A percentile compares a stretch with the other conserved stretches of the same genome.
These are phyloP conservation scores for Ilex asprella DNA, from an alignment of 257 asterid genomes.

Conservation along the genomic window DNA sequence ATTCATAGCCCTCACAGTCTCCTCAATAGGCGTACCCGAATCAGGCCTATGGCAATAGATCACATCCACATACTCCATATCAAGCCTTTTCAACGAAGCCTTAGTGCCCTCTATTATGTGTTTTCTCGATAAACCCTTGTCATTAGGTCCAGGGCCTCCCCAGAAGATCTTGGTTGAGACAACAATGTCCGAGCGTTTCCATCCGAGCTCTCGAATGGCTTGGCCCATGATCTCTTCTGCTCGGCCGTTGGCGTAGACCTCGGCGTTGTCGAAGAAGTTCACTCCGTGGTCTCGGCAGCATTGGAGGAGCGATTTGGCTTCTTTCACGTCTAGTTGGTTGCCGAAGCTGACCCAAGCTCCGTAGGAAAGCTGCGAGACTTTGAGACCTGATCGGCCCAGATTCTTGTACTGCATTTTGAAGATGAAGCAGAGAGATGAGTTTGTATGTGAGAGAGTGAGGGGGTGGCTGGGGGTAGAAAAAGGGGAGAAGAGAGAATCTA, in stretches of 20 bases:
- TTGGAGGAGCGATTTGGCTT: constrained; percentile 86
- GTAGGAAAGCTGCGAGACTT: constrained; percentile 81
- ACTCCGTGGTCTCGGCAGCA: constrained; percentile 92
- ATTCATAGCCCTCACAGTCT: constrained; percentile 95
- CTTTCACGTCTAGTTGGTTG: constrained; percentile 91
- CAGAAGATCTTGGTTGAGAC: constrained; percentile 94
- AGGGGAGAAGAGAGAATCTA: too few species aligned
- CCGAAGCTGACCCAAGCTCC: constrained; percentile 99
- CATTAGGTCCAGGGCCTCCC: constrained; percentile 98
- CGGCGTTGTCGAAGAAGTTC: constrained; percentile 94
- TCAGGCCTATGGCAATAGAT: constrained; percentile 88
- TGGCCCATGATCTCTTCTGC: constrained; percentile 99
- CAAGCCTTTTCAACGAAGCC: constrained; percentile 66
- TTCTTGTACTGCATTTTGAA: constrained; percentile 74
- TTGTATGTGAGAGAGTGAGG: too few species aligned
- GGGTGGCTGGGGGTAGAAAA: too few species aligned
- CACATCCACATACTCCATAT: constrained; percentile 88
- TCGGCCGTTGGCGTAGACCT: constrained; percentile 95
- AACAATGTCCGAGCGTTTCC: constrained; percentile 89
- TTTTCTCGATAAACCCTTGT: constrained; percentile 87
- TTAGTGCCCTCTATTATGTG: constrained; percentile 85
- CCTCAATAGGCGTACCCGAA: constrained; percentile 74
- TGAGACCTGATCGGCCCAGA: constrained; percentile 91
- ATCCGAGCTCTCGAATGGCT: constrained; percentile 90
- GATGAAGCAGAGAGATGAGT: too few species aligned